Conservation (phyloP, 306 rosid species). For the Inga laurina region DNA sequence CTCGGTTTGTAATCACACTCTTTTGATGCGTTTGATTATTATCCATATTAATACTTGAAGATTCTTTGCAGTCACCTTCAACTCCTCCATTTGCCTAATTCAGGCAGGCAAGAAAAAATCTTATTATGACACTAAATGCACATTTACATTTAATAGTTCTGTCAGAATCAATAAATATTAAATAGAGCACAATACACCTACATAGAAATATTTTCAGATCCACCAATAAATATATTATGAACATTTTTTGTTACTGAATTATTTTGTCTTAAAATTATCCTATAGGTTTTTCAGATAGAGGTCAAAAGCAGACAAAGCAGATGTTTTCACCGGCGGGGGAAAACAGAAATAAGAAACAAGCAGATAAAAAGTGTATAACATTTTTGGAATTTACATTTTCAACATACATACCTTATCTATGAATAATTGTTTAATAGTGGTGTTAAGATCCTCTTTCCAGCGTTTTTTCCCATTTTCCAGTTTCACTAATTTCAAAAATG, state of each 20-base stretch:
- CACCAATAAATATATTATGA: background rate
- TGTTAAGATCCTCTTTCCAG: background rate
- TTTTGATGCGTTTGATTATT: background rate
- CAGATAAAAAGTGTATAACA: background rate
- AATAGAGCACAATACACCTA: too few species aligned
- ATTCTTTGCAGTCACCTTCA: background rate
- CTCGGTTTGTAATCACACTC: background rate
- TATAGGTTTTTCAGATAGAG: background rate
- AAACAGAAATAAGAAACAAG: background rate
- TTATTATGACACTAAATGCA: background rate
- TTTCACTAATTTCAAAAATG: background rate
- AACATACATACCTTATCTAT: background rate
- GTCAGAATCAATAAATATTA: too few species aligned
- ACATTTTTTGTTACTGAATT: background rate
- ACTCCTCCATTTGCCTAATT: background rate
- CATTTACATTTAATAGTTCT: background rate
- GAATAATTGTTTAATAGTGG: background rate
- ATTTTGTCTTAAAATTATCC: background rate
- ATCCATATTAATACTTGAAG: background rate
- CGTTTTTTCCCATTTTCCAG: background rate
- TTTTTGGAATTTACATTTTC: background rate
- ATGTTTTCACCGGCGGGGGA: background rate
- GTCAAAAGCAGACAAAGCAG: background rate
- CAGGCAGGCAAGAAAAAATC: background rate
- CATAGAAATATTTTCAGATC: too few species aligned